Base-by-base conservation (phyloP, 2,329 filamentous ascomycete species). In the Stachybotrys elegans region DNA sequence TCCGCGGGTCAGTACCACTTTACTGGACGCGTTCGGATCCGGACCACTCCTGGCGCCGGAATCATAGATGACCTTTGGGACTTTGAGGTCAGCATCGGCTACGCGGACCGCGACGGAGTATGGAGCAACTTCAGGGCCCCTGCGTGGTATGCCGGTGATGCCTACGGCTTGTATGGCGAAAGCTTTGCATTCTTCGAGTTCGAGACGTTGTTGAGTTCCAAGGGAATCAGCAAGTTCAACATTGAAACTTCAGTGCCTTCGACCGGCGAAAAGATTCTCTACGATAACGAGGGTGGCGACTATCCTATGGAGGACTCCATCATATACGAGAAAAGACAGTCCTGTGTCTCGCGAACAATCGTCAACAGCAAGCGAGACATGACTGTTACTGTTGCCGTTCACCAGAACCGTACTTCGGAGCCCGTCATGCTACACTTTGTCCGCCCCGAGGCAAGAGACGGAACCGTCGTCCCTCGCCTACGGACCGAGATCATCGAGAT, bases 181-280 rank as follows among this genome's bases (percentile, higher is more conserved):
- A 21, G 6, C 1, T 66, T 67, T 35, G 40, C 48, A 1, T 65
- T 53, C 49, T 66, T 53, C 43, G 53, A 61, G 43, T 67, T 62
- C 40, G 43, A 47, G 3, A 52, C 55, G 4, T 29, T 47, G 5
- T 31, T 66, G 12, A 45, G 55, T 23, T 44, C 42, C n/a, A 49
- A 47, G 0, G 60, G 61, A 4, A 57, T 65, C 47, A 57, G 53
- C 48, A 59, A 53, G 37, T 65, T 66, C 44, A 43, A 54, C 46
- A 54, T 66, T 11, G 50, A 59, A 29, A 29, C 60, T 25, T 52
- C 45, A 9, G 55, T 49, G 5, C 47, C 51, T 1, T 54, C 51
- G 1, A 57, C 45, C 8, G 57, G 56, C 16, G 50, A 48, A 7
- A 53, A 46, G 4, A 55, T 45, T 3, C 48, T 51, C 4, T 53